Base-by-base conservation (phyloP, 2,329 filamentous ascomycete genomes). In the Exophiala alcalophila region DNA sequence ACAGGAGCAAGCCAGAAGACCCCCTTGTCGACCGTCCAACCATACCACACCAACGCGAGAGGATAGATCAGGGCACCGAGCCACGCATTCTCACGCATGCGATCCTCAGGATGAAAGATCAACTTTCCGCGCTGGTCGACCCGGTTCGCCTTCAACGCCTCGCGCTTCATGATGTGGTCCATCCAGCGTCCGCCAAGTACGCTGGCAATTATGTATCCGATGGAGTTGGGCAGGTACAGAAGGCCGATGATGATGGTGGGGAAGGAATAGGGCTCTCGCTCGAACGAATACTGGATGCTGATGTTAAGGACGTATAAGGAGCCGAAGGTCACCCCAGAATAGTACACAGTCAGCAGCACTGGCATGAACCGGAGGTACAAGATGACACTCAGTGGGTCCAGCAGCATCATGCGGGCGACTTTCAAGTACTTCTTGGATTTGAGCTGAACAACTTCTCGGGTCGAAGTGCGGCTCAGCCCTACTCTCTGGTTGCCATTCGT, bases 11-110 rank as follows among this genome's bases (percentile, higher is more conserved):
- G 63, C 78, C 81, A 86, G 44, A 77, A 72, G 3, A 86, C 65
- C 1, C 81, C 70, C 47, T 79, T 75, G 28, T 81, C 67, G 0
- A 77, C 73, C 0, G 80, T 76, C 86, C 87, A 94, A 3, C 87
- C 87, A 59, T 86, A 92, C 70, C 81, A 81, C 19, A 92, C 69
- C 47, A 92, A 62, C 0, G 81, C 81, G 0, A 72, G 70, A 0
- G 87, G 87, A 55, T 84, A 90, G 31, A 90, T 54, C 3, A 80
- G 69, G 1, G 81, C 81, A 3, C 83, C 83, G 1, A 90, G 63
- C 83, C 83, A 91, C 2, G 84, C 83, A 59, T 94, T 92, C 59
- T 91, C 84, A 29, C 81, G 73, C 78, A 92, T 86, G 9, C 87
- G 77, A 61, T 94, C 87, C 64, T 92, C 87, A 0, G 87, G 87